Conservation (phyloP, 352 stramenopile genomes). For the Phytopythium sindhum region DNA sequence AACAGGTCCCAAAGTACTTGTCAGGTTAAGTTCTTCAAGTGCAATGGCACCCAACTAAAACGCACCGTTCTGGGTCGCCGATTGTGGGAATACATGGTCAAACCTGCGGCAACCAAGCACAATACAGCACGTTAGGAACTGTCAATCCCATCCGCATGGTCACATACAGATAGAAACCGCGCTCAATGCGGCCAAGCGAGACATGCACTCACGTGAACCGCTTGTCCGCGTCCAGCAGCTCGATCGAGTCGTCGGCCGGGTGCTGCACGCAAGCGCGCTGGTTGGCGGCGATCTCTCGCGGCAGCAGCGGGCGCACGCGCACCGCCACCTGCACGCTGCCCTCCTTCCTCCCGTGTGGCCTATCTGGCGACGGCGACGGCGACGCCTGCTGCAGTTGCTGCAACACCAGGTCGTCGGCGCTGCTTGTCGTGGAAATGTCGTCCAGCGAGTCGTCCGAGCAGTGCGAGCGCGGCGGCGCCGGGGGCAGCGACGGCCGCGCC, state of each 20-base stretch:
- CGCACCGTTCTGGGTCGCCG: constrained; percentile 46
- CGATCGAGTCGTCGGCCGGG: constrained; percentile 30
- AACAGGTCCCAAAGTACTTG: not conserved
- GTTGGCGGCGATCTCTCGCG: constrained; percentile 64
- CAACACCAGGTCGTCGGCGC: constrained; percentile 8
- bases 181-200: not conserved
- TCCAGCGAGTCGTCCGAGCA: constrained; percentile 22
- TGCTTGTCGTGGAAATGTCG: constrained; percentile 12
- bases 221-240: constrained; percentile 36
- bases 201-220: constrained; percentile 54
- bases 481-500: constrained; percentile 4
- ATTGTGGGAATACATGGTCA: constrained; percentile 73
- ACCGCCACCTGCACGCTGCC: constrained; percentile 74
- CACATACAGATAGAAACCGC: not conserved
- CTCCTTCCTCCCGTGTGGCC: constrained; percentile 34
- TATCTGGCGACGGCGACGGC: not conserved
- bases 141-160: not conserved
- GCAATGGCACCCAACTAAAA: not conserved
- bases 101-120: constrained; percentile 33
- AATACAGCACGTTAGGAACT: not conserved
- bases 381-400: constrained; percentile 15
- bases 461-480: constrained; percentile 6
- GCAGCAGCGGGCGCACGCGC: constrained; percentile 73
- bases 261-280: constrained; percentile 43
- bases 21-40: not conserved